Evolutionary conservation across 2,329 filamentous ascomycete species (phyloP).

Genomic region (Emericellopsis cladophorae): DNA sequence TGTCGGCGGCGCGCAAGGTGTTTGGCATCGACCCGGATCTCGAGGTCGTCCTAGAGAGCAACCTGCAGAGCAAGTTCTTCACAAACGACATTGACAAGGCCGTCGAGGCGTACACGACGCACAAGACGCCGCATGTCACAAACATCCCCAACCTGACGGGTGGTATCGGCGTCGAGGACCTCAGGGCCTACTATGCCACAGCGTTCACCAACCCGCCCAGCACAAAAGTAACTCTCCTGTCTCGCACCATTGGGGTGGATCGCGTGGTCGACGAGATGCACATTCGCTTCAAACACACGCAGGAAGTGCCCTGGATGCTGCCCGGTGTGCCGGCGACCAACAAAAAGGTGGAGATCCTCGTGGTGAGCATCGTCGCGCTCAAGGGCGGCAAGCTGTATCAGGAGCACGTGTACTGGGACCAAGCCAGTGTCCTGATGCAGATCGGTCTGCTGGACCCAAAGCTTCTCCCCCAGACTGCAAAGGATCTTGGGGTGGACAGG

Average conservation of each 20-base stretch:
- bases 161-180: conserved; percentile 43
- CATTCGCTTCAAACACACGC: conserved; percentile 42
- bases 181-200: conserved; percentile 51
- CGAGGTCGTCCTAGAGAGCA: conserved; percentile 53
- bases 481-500: conserved; percentile 18
- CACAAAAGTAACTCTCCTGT: conserved; percentile 46
- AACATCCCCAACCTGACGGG: conserved; percentile 54
- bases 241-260: conserved; percentile 51
- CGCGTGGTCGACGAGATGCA: conserved; percentile 53
- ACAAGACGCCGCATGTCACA: conserved; percentile 55
- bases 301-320: conserved; percentile 46
- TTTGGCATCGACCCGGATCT: conserved; percentile 52
- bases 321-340: conserved; percentile 44
- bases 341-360: conserved; percentile 37
- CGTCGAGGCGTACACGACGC: conserved; percentile 46
- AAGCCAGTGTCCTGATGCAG: conserved; percentile 46
- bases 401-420: conserved; percentile 55
- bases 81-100: conserved; percentile 44
- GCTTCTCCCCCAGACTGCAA: conserved; percentile 19
- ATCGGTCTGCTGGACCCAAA: conserved; percentile 38
- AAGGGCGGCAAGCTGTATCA: conserved; percentile 47
- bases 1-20: conserved; percentile 45
- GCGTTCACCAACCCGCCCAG: conserved; percentile 54
- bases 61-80: conserved; percentile 46
- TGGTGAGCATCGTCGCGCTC: conserved; percentile 46